Evolutionary conservation across 768 basidiomycete species (phyloP), one percentile per base, ranked within the genome.

Genomic region (Inosperma sp.): DNA sequence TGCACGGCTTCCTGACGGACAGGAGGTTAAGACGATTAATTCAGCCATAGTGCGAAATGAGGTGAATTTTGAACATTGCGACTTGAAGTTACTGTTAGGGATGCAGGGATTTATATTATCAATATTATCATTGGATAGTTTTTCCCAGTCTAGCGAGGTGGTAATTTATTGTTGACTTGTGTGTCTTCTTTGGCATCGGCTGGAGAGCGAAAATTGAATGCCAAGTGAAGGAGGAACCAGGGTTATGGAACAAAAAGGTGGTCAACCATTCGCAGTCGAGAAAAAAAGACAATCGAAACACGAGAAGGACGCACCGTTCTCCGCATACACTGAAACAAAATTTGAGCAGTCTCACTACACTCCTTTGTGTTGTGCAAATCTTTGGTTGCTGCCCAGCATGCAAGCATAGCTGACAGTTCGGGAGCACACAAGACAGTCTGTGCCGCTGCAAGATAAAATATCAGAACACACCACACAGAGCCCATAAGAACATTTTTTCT

Each of bases 161-260:
- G 65, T 90, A 93, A 68, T 94, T 93, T 72, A 94, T 92, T 27
- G 86, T 82, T 27, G 91, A 80, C 62, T 76, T 78, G 45, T 83
- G 88, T 36, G 68, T 67, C 63, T 84, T 88, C 54, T 81, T 81
- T 42, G 77, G 74, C 62, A 82, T 73, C 9, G 86, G 84, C 89
- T 93, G 62, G 10, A 53, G 12, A 39, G 48, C 30, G 51, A 19
- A 19, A 19, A 10, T 31, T 7, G 40, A 14, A 36, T 23, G n/a
- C n/a, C n/a, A n/a, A n/a, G n/a, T n/a, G n/a, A n/a, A n/a, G n/a
- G n/a, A n/a, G n/a, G n/a, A n/a, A n/a, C n/a, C n/a, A n/a, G n/a
- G n/a, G 17, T 37, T 45, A 49, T 27, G 31, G 7, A 36, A 17
- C 37, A 13, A 5, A 25, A 31, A 27, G 23, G 5, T 6, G 43